Conservation (phyloP, 2,329 filamentous ascomycete genomes). For the Pseudogymnoascus sp. region DNA sequence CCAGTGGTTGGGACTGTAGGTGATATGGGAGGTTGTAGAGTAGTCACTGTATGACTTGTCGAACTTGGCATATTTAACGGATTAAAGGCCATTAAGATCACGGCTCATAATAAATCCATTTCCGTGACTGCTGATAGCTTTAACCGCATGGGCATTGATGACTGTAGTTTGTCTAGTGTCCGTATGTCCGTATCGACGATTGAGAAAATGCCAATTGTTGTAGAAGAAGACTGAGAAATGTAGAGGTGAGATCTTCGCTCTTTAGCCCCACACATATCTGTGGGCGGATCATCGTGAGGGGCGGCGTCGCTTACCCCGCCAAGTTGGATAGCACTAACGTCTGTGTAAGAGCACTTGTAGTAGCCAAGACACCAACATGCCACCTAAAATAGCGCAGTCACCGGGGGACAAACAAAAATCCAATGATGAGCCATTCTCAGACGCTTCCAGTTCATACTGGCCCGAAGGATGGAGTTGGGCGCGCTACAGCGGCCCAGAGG, state of each 20-base stretch:
- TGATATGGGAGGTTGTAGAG: not conserved
- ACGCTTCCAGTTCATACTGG: not conserved
- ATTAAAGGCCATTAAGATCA: not conserved
- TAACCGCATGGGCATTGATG: not conserved
- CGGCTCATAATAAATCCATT: not conserved
- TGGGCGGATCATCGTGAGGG: not conserved
- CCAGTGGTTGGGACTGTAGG: slow-evolving; percentile 13
- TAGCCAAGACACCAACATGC: not conserved
- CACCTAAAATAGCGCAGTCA: not conserved
- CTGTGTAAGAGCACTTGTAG: not conserved
- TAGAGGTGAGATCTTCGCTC: too few relatives aligned
- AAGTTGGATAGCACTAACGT: not conserved
- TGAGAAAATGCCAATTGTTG: too few relatives aligned
- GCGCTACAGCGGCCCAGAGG: not conserved
- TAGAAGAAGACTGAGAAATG: too few relatives aligned
- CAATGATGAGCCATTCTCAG: not conserved
- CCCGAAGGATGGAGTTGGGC: not conserved
- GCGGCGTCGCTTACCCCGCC: too few relatives aligned
- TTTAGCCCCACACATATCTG: too few relatives aligned
- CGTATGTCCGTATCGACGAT: too few relatives aligned
- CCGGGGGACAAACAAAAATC: not conserved
- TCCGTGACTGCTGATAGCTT: not conserved
- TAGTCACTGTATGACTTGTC: not conserved
- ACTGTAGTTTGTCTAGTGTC: too few relatives aligned
- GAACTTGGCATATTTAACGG: not conserved